Percentiles rank a stretch among this genome's conserved stretches.
Conservation (phyloP, 176 grass and related monocot genomes). For the Phragmites australis region DNA sequence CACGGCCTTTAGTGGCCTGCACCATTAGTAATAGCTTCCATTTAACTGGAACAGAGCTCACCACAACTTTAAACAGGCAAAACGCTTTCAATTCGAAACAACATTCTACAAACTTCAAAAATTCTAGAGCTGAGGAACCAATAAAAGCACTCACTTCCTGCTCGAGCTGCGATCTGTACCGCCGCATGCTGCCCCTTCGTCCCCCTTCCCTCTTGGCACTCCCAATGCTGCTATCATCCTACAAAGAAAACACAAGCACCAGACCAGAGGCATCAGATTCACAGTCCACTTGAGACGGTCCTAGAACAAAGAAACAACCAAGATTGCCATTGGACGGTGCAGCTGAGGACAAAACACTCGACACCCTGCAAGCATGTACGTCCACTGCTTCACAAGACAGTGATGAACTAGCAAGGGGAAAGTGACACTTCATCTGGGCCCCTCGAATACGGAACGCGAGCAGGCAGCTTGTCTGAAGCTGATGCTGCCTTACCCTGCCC, state of each 20-base stretch:
- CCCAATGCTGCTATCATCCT: constrained; percentile 60
- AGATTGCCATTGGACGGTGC: not conserved
- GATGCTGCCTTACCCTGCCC: not conserved
- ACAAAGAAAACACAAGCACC: not conserved
- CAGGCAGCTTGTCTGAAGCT: constrained; percentile 38
- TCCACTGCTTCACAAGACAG: not conserved
- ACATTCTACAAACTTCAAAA: not conserved
- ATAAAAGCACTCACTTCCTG: constrained; percentile 62
- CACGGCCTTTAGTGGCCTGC: not conserved
- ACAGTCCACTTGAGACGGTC: constrained; percentile 4
- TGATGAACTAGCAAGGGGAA: constrained; percentile 40
- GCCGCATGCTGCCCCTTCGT: constrained; percentile 38
- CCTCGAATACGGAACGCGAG: constrained; percentile 25
- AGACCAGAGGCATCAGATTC: constrained; percentile 1
- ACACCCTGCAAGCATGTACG: not conserved
- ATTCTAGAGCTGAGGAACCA: not conserved
- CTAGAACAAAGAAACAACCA: constrained; percentile 16
- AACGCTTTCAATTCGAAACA: not conserved
- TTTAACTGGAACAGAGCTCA: not conserved
- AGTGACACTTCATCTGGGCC: constrained; percentile 37
- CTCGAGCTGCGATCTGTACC: constrained; percentile 74
- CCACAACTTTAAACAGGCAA: not conserved
- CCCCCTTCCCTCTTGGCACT: constrained; percentile 46
- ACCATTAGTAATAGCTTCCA: not conserved
- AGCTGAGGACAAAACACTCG: constrained; percentile 11